A percentile compares a stretch with the other conserved stretches of the same genome.
Conservation (phyloP, 257 asterid species). For the Agastache rugosa region DNA sequence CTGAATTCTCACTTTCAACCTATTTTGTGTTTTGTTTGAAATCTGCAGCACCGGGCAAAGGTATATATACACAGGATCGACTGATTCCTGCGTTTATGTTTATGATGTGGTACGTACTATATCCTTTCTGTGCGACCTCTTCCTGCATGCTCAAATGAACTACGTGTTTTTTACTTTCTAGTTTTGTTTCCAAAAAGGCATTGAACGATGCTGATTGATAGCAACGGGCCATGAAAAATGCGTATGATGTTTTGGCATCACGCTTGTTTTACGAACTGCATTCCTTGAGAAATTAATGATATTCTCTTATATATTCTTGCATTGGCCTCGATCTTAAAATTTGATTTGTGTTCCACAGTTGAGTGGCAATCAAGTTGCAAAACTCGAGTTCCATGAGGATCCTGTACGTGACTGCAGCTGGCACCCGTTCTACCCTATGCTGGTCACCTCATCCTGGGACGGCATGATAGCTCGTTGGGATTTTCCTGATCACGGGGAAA, state of each 20-base stretch:
- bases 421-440: conserved; percentile 87
- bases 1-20: neutral
- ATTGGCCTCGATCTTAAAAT: neutral
- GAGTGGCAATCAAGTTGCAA: conserved; percentile 67
- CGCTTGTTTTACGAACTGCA: neutral
- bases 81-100: conserved; percentile 70
- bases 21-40: conserved; percentile 31
- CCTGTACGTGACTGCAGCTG: conserved; percentile 90
- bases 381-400: conserved; percentile 76
- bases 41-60: conserved; percentile 88
- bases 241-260: neutral
- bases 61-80: conserved; percentile 90
- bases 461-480: conserved; percentile 85
- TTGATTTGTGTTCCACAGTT: conserved; percentile 47
- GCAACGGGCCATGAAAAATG: neutral
- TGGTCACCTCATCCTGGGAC: conserved; percentile 91
- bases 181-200: neutral
- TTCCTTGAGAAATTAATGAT: neutral
- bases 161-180: neutral
- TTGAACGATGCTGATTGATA: neutral
- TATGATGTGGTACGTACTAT: conserved; percentile 78
- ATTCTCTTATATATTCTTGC: too few species aligned
- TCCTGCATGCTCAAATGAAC: neutral
- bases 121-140: neutral
- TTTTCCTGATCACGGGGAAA: conserved; percentile 59